Evolutionary conservation across 108 stramenopile genomes (phyloP).

Genomic region (Bacterosira constricta): DNA sequence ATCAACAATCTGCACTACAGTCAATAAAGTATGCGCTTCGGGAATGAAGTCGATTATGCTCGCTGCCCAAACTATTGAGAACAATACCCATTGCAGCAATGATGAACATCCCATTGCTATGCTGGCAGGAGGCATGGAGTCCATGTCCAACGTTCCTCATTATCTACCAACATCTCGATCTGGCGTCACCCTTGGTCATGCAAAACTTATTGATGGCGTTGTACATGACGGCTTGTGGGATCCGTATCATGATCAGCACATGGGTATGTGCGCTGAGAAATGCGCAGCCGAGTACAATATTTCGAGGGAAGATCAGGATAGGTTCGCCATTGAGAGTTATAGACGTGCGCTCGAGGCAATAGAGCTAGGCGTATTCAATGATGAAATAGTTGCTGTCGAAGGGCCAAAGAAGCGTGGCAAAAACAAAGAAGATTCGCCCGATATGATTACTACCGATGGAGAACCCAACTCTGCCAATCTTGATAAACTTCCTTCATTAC

Average conservation of each 20-base stretch:
- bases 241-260: constrained; percentile 94
- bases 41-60: constrained; percentile 95
- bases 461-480: constrained; percentile 80
- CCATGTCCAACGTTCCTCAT: constrained; percentile 96
- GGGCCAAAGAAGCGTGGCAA: constrained; percentile 71
- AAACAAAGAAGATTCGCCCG: constrained; percentile 15
- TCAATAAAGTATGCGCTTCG: constrained; percentile 97
- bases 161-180: constrained; percentile 76
- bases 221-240: constrained; percentile 97
- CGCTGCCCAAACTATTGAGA: constrained; percentile 73
- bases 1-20: constrained; percentile 68
- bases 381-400: constrained; percentile 76
- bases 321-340: constrained; percentile 88
- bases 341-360: constrained; percentile 73
- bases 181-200: constrained; percentile 77
- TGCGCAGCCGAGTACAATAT: constrained; percentile 81
- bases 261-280: constrained; percentile 96
- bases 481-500: constrained; percentile 71
- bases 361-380: constrained; percentile 69
- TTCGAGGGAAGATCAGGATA: constrained; percentile 95
- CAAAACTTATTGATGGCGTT: constrained; percentile 79
- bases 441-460: constrained; percentile 79
- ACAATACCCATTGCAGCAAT: constrained; percentile 14
- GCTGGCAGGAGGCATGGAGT: constrained; percentile 96
- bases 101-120: constrained; percentile 51